These are phyloP conservation scores for Moricandia moricandioides DNA, from an alignment of 345 rosid genomes.

Conservation along the genomic window DNA sequence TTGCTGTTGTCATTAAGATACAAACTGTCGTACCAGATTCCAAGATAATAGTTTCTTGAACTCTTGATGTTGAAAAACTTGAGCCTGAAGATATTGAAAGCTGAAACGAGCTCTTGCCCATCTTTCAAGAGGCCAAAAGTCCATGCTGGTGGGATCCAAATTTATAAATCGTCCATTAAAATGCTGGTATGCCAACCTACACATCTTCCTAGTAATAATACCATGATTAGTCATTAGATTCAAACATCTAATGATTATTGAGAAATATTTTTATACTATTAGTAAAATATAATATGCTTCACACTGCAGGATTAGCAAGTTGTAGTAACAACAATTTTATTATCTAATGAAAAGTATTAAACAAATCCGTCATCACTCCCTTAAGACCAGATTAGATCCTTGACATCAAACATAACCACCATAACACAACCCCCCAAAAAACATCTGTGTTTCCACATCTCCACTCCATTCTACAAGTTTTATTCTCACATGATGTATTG, in stretches of 20 bases:
- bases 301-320: neutral
- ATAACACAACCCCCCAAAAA: neutral
- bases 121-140: constrained; percentile 22
- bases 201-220: neutral
- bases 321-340: neutral
- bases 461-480: neutral
- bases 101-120: constrained; percentile 26
- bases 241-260: neutral
- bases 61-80: constrained; percentile 12
- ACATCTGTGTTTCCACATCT: neutral
- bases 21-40: constrained; percentile 34
- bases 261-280: neutral
- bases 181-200: neutral
- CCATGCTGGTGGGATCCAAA: neutral
- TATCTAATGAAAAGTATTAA: neutral
- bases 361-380: neutral
- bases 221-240: neutral
- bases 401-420: no score
- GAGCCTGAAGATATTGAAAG: constrained; percentile 35
- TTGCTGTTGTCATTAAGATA: constrained; percentile 21
- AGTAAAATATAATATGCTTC: constrained; percentile 1
- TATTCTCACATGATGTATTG: constrained; percentile 3
- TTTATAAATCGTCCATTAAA: no score
- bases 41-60: constrained; percentile 29
- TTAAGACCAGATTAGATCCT: constrained; percentile 17